Base-by-base conservation (phyloP, 768 basidiomycete species). In the Infundibulicybe gibba region DNA sequence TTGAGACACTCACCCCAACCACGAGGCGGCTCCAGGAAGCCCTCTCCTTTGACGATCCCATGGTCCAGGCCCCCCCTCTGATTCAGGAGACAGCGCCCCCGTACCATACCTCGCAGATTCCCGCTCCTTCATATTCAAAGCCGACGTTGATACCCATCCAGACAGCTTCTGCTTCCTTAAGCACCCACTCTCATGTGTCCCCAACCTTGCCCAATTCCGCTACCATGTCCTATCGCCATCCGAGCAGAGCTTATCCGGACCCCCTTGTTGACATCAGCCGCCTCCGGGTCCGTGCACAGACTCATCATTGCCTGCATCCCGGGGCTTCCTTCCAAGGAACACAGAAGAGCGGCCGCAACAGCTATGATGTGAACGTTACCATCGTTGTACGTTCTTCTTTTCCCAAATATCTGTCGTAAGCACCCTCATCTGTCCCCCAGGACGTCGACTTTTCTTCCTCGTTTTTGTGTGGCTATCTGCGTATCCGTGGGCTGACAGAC, bases 361-460 rank as follows among this genome's bases (percentile, higher is more conserved):
- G 87, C 60, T 97, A 97, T 72, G 91, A 95, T 52, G 95, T 97
- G 35, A 87, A 82, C 58, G 92, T 98, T 47, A 87, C 86, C 47
- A 88, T 98, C 45, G 81, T 92, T 63, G 92, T 95, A 65, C 60
- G 91, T 83, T 20, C 44, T 83, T 20, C 44, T 60, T 40, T 40
- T 44, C 31, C 44, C 42, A 47, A 48, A 48, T 41, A 21, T 50
- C 47, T 48, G 13, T 14, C 6, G 21, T 41, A 8, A 25, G 25
- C 5, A 50, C 20, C 41, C 45, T 30, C 55, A 49, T 40, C 35
- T 41, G 2, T 33, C 45, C 38, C 37, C 17, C 59, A 94, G 92
- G 90, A 95, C 54, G 91, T 97, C 57, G 89, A 95, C 63, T 87
- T 97, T 56, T 67, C 83, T 2, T 81, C 85, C 12, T 93, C 94